phyloP scores from a whole-genome alignment of 352 stramenopile genomes.

The Pythium monospermum region DNA sequence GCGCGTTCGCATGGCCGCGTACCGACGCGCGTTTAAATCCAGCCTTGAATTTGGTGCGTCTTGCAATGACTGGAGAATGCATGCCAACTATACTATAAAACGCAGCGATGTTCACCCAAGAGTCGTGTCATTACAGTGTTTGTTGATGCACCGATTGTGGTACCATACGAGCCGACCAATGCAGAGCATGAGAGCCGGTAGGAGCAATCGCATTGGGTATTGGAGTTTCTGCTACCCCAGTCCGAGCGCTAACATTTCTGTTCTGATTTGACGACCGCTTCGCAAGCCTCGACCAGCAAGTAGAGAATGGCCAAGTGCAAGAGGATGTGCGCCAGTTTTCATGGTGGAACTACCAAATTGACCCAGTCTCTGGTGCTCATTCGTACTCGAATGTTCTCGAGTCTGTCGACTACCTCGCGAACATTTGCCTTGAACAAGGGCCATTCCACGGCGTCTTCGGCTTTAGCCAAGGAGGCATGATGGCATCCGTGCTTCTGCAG shows the following conservation, averaged over 20 bases:
- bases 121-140: constrained; percentile 67
- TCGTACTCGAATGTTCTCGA: constrained; percentile 49
- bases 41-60: constrained; percentile 74
- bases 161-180: constrained; percentile 62
- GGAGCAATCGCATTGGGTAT: no score
- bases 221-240: no score
- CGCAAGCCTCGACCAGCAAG: constrained; percentile 5
- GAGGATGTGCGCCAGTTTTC: constrained; percentile 57
- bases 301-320: constrained; percentile 10
- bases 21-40: constrained; percentile 68
- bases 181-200: constrained; percentile 48
- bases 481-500: constrained; percentile 63
- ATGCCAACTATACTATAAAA: no score
- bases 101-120: no score
- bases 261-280: not conserved
- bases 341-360: constrained; percentile 64
- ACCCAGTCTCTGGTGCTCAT: constrained; percentile 38
- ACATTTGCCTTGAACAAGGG: constrained; percentile 60
- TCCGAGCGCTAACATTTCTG: not conserved
- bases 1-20: constrained; percentile 63
- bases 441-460: constrained; percentile 84
- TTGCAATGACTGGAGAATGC: not conserved
- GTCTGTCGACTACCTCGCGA: constrained; percentile 58
- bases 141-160: constrained; percentile 65
- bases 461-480: constrained; percentile 79